Base-by-base conservation (phyloP, 148 eudicot genomes). In the Drosera capensis region DNA sequence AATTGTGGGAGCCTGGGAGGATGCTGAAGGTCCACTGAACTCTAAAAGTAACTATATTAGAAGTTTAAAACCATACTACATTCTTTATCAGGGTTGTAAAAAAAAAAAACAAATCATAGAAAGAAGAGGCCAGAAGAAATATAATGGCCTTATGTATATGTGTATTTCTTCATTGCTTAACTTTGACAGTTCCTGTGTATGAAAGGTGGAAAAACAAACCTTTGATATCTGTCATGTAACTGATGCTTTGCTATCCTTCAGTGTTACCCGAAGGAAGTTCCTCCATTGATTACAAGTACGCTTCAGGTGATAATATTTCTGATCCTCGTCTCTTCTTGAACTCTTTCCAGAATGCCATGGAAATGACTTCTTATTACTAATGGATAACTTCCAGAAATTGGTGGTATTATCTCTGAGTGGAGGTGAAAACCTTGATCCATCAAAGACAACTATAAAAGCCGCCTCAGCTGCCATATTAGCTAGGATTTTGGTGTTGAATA, bases 231-330 rank as follows among this genome's bases (percentile, higher is more conserved):
- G n/a, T n/a, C n/a, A n/a, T n/a, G n/a, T 45, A 14, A 14, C 14
- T 12, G 14, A 28, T 56, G 41, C 53, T 35, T 23, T 28, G 20
- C 45, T 62, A 12, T 34, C 45, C 8, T 62, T 62, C 78, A 90
- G 97, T 90, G 94, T 68, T 84, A 78, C 67, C 95, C 97, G 23
- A 18, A 68, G 63, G 95, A 84, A 41, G 87, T 80, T 39, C 95
- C 97, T 52, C 84, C 73, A 37, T 72, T 90, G 57, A 84, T 90
- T 59, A 73, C 78, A 71, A 73, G 78, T 41, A 80, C 84, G 43
- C 76, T 90, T 63, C 85, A 90, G 93, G 97, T 84, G 54, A 51
- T 40, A 34, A 41, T 7, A 38, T 46, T 38, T 48, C 44, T 43
- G 52, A 40, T 24, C 25, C 48, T 45, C 16, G 17, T 17, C 16